phyloP scores from a whole-genome alignment of 2,329 filamentous ascomycete species.

The Microdochium bolleyi region DNA sequence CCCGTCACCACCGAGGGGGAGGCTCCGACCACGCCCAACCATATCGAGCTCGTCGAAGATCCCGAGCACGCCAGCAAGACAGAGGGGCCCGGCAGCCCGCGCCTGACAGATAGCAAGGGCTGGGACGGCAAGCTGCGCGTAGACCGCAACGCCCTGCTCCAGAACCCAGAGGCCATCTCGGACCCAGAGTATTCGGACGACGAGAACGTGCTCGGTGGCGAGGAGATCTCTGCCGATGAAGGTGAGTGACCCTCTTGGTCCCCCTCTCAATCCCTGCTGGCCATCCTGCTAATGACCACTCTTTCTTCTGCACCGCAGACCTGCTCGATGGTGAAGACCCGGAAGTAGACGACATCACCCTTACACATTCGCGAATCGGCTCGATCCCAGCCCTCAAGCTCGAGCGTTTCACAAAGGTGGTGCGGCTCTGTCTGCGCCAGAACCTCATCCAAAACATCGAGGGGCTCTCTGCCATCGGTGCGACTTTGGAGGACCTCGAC shows the following conservation, averaged over 20 bases:
- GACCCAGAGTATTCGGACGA: conserved; percentile 82
- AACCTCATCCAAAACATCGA: conserved; percentile 80
- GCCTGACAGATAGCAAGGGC: conserved; percentile 54
- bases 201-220: conserved; percentile 58
- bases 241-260: conserved; percentile 33
- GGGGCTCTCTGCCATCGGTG: conserved; percentile 57
- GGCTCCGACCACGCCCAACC: conserved; percentile 21
- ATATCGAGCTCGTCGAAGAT: conserved; percentile 42
- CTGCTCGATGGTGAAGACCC: conserved; percentile 52
- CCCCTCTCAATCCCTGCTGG: conserved; percentile 6
- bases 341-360: conserved; percentile 71
- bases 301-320: conserved; percentile 28
- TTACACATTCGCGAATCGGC: conserved; percentile 77
- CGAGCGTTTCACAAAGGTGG: conserved; percentile 70
- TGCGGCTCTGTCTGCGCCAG: conserved; percentile 82
- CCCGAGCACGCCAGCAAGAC: conserved; percentile 26
- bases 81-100: conserved; percentile 38
- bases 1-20: conserved; percentile 25
- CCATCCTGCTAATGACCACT: background rate
- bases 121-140: conserved; percentile 82
- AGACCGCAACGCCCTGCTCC: conserved; percentile 58
- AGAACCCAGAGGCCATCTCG: conserved; percentile 74
- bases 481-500: conserved; percentile 74
- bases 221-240: conserved; percentile 76
- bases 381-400: conserved; percentile 74